Base-by-base conservation (phyloP, 495 filamentous ascomycete species). In the Penicillium pulvis region DNA sequence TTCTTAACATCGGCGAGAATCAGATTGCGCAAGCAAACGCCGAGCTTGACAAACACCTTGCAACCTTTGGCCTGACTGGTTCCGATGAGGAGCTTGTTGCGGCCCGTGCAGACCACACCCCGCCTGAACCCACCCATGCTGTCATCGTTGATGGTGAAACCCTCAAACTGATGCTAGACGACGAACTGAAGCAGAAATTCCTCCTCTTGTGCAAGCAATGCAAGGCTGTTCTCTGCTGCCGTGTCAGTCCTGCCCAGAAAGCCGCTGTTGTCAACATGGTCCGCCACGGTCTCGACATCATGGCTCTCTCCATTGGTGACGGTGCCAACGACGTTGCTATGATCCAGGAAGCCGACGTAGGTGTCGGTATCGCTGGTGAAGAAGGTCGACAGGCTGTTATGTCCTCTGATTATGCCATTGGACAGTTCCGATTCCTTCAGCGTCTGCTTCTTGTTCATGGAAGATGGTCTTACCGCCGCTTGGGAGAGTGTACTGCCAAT, bases 321-420 rank as follows among this genome's bases (percentile, higher is more conserved):
- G 95, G 94, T 69, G 95, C 95, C 58, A 99, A 98, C 74, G 95
- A 99, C 75, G 95, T 98, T 59, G 95, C 95, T 39, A 99, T 99
- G 95, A 99, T 99, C 69, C 95, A 99, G 74, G 93, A 98, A 74
- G 95, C 95, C 5, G 92, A 99, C 74, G 91, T 98, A 19, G 95
- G 95, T 71, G 93, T 99, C 54, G 95, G 95, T 71, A 97, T 99
- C 72, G 93, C 95, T 59, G 95, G 95, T 74, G 91, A 92, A 61
- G 95, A 99, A 82, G 95, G 95, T 54, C 83, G 95, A 69, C 92
- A 96, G 71, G 95, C 95, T 41, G 95, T 92, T 68, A 99, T 99
- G 95, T 97, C 91, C 42, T 93, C 95, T 10, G 95, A 99, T 73
- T 99, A 96, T 74, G 94, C 94, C 39, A 97, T 99, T 67, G 95